Base-by-base conservation (phyloP, 352 stramenopile species). In the Pythium phragmiticola region DNA sequence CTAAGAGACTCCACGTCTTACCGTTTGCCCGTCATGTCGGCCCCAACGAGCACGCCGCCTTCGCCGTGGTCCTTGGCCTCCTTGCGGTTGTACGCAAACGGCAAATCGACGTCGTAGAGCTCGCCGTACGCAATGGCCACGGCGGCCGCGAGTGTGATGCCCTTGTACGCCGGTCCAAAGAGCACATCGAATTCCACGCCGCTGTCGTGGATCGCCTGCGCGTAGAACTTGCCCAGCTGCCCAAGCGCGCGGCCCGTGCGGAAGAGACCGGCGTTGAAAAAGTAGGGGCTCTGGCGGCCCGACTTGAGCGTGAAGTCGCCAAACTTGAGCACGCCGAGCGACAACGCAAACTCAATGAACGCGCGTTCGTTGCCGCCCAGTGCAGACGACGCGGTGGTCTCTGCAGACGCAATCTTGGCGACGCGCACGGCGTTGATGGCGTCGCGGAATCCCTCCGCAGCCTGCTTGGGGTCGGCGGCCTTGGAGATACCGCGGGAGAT, bases 141-240 rank as follows among this genome's bases (percentile, higher is more conserved):
- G 30, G 97, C 85, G 13, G 95, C 96, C 30, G 90, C 92, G 7
- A 99, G 81, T 33, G 97, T 98, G 75, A 99, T 99, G 57, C 97
- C 98, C 87, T 99, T 99, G 92, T 99, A 99, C 1, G 98, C 98
- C 4, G 98, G 98, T 0, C 98, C 98, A 73, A 99, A 99, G 30
- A 99, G 76, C 50, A 99, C 95, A 66, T 99, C 97, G 71, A 99
- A 99, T 50, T 96, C 85, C 6, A 99, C 75, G 21, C 86, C 88
- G 47, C 84, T 95, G 23, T 87, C 72, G 74, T 91, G 60, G 61
- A 99, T 98, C 12, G 96, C 84, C 42, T 94, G 80, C 1, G 96
- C 96, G 76, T 99, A 99, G 66, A 97, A 97, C 65, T 79, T 92
- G 58, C 94, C 95, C 16, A 99, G 77, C 57, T 98, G 89, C 43